Base-by-base conservation (phyloP, 1,284 basidiomycete genomes). In the Ustilago shanxiensis region DNA sequence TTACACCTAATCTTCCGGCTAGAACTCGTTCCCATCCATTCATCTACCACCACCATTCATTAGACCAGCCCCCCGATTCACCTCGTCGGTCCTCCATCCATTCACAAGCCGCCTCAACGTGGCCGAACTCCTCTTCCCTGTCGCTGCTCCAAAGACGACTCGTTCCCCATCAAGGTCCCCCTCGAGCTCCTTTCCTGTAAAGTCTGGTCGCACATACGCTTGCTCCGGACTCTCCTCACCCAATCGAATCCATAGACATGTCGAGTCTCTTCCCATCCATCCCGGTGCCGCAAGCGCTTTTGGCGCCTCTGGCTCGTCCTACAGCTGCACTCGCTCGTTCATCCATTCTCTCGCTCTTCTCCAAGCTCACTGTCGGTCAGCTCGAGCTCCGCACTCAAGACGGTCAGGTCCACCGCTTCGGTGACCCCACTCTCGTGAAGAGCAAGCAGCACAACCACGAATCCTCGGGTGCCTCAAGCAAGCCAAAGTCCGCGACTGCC, bases 381-480 rank as follows among this genome's bases (percentile, higher is more conserved):
- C 72, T 79, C 61, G 72, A 72, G 24, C 60, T 79, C 9, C 73
- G 66, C 7, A 45, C 62, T 2, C 65, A 49, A 16, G 66, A 72
- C 26, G 73, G 73, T 26, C 44, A 51, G 5, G 29, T 62, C 2
- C 68, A 60, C 31, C 69, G 69, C 51, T 77, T 63, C 47, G 74
- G 74, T 20, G 74, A 77, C 28, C 74, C 74, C n/a, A 73, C 74
- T 0, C 62, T 77, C n/a, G 70, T 77, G 45, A 69, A 66, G 60
- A 69, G 66, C 60, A 77, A 77, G 59, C 66, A 77, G 66, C 66
- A 69, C 63, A 66, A 61, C 47, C 58, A 55, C 11, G 55, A 67
- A n/a, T 37, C 24, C 13, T 26, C 37, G 3, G 26, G 37, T 14
- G 22, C 59, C 28, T 10, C 54, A 11, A 33, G 26, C 26, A 56